Conservation (phyloP, 805 yeast species). For the Maudiozyma saulgeensis region DNA sequence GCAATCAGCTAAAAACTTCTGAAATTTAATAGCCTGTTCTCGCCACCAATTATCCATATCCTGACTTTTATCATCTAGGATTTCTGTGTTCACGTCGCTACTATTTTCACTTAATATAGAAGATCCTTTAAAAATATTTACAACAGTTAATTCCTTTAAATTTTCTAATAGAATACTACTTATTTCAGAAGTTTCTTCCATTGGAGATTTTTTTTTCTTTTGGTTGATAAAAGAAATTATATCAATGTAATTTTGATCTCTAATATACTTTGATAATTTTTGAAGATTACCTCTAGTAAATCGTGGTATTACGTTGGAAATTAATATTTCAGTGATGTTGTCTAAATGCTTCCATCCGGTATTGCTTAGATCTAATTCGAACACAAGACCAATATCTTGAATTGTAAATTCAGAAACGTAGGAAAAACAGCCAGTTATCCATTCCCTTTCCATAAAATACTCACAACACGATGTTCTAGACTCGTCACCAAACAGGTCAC, state of each 20-base stretch:
- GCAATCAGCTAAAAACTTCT: conserved; percentile 23
- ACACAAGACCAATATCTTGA: conserved; percentile 33
- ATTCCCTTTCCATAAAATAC: conserved; percentile 29
- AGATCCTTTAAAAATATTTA: conserved; percentile 38
- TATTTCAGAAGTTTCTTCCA: conserved; percentile 39
- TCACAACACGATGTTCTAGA: conserved; percentile 40
- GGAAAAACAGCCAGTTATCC: conserved; percentile 34
- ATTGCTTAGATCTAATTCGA: conserved; percentile 43
- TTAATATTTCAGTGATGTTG: conserved; percentile 29
- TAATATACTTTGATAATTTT: conserved; percentile 34
- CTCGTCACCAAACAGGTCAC: conserved; percentile 57
- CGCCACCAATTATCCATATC: conserved; percentile 37
- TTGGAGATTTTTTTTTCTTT: conserved; percentile 30
- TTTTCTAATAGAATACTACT: conserved; percentile 35
- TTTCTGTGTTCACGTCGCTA: conserved; percentile 4
- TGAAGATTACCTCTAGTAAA: conserved; percentile 12
- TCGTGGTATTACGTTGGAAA: conserved; percentile 14
- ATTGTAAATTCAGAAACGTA: conserved; percentile 33
- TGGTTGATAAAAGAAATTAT: conserved; percentile 38
- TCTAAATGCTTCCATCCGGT: conserved; percentile 34
- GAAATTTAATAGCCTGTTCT: conserved; percentile 31
- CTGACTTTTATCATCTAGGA: conserved; percentile 20
- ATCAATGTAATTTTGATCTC: conserved; percentile 41
- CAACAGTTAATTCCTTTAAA: conserved; percentile 21
- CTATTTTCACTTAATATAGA: conserved; percentile 23